These are phyloP conservation scores for Cryphonectria japonica DNA, from an alignment of 2,329 filamentous ascomycete genomes.

Conservation along the genomic window DNA sequence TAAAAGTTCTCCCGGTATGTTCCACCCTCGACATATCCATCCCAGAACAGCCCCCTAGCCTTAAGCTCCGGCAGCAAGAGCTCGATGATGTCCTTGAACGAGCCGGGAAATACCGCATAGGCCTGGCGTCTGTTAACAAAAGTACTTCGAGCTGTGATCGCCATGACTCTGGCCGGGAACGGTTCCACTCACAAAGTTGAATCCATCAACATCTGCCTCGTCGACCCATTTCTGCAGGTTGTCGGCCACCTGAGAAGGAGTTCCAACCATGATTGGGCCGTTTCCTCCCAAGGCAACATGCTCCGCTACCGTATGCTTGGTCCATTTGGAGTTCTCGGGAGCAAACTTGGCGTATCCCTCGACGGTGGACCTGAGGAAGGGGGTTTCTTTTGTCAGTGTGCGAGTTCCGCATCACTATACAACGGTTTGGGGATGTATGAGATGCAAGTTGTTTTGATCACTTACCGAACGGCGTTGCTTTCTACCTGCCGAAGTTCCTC, in stretches of 20 bases:
- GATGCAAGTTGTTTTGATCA: slow-evolving; percentile 25
- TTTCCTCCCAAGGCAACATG: slow-evolving; percentile 71
- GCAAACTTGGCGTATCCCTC: slow-evolving; percentile 27
- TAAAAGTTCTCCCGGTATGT: slow-evolving; percentile 51
- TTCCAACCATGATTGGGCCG: slow-evolving; percentile 67
- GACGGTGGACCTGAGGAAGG: slow-evolving; percentile 30
- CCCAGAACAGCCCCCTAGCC: slow-evolving; percentile 60
- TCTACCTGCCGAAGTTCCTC: slow-evolving; percentile 45
- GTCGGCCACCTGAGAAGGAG: slow-evolving; percentile 66
- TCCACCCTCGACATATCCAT: slow-evolving; percentile 49
- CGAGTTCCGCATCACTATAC: no score
- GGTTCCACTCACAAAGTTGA: slow-evolving; percentile 64
- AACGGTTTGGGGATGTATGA: not conserved
- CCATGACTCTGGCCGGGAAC: no score
- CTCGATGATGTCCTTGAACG: slow-evolving; percentile 69
- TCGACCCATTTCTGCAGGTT: slow-evolving; percentile 68
- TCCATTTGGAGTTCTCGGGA: slow-evolving; percentile 61
- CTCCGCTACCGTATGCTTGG: slow-evolving; percentile 70
- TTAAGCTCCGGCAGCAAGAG: slow-evolving; percentile 66
- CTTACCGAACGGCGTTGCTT: slow-evolving; percentile 45
- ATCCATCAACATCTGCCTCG: slow-evolving; percentile 74
- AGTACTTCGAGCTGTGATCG: not conserved
- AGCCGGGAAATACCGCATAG: slow-evolving; percentile 53
- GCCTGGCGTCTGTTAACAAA: slow-evolving; percentile 41
- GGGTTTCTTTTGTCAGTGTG: not conserved